Evolutionary conservation across 202 grass and related monocot species (phyloP).

Genomic region (Setaria italica): DNA sequence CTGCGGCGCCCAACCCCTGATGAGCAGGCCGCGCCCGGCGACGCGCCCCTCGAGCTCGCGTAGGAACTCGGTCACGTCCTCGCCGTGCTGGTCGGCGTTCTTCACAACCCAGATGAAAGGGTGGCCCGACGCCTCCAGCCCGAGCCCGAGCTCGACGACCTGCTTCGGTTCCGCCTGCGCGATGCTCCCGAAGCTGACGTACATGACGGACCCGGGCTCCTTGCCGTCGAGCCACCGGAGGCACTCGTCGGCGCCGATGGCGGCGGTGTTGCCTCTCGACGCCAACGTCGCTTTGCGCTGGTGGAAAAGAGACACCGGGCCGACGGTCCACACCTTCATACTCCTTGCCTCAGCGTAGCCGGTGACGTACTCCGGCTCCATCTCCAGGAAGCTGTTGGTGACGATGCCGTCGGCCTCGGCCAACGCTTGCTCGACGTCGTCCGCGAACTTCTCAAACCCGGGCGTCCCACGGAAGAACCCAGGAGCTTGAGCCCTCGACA

Average conservation of each 20-base stretch:
- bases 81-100: slow-evolving; percentile 29
- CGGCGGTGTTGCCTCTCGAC: slow-evolving; percentile 42
- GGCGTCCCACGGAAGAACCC: slow-evolving; percentile 27
- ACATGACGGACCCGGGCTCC: not conserved
- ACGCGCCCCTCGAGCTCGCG: slow-evolving; percentile 21
- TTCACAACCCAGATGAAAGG: slow-evolving; percentile 69
- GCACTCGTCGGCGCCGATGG: slow-evolving; percentile 34
- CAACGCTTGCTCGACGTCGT: slow-evolving; percentile 35
- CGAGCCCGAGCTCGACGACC: slow-evolving; percentile 17
- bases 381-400: slow-evolving; percentile 36
- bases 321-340: slow-evolving; percentile 52
- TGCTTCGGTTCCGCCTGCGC: not conserved
- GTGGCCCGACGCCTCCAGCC: slow-evolving; percentile 40
- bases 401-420: slow-evolving; percentile 50
- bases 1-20: slow-evolving; percentile 67
- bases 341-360: slow-evolving; percentile 37
- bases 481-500: slow-evolving; percentile 35
- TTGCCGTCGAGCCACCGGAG: slow-evolving; percentile 48
- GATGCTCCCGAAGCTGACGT: slow-evolving; percentile 32
- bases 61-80: slow-evolving; percentile 26
- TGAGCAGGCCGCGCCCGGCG: slow-evolving; percentile 27
- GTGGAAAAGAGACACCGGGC: slow-evolving; percentile 49
- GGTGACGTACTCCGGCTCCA: slow-evolving; percentile 39
- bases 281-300: not conserved
- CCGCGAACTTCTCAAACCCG: slow-evolving; percentile 7